phyloP scores from a whole-genome alignment of 2,329 filamentous ascomycete genomes.

The Aspergillus ochraceoroseus region DNA sequence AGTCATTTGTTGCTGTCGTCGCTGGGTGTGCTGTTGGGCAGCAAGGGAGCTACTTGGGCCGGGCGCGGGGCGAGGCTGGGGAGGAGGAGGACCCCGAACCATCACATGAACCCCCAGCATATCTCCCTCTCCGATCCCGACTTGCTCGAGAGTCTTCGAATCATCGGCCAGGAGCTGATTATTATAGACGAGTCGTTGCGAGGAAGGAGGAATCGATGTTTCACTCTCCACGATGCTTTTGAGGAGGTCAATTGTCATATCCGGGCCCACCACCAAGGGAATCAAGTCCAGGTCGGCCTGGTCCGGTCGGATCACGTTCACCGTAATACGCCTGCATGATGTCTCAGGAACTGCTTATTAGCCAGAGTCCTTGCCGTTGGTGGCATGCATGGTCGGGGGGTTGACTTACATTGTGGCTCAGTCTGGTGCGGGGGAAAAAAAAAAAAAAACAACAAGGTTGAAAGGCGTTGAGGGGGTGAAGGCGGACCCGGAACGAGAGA shows the following conservation, averaged over 20 bases:
- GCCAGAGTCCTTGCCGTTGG: neutral
- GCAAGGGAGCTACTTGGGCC: constrained; percentile 25
- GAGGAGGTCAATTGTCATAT: constrained; percentile 77
- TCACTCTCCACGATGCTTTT: constrained; percentile 87
- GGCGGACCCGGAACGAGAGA: constrained; percentile 1
- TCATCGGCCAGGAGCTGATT: constrained; percentile 74
- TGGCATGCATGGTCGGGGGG: neutral
- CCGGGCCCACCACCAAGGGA: constrained; percentile 72
- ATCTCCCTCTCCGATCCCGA: constrained; percentile 79
- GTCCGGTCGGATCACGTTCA: constrained; percentile 74
- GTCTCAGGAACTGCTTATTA: constrained; percentile 3
- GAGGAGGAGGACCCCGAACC: constrained; percentile 30
- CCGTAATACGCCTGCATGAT: constrained; percentile 75
- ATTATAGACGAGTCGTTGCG: constrained; percentile 87
- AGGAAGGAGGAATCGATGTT: constrained; percentile 63
- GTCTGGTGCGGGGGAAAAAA: constrained; percentile 21
- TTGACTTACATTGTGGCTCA: constrained; percentile 22
- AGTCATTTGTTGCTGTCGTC: constrained; percentile 31
- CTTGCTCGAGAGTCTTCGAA: constrained; percentile 71
- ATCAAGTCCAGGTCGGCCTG: constrained; percentile 69
- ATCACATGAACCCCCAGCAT: constrained; percentile 82
- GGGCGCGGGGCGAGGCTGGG: constrained; percentile 28
- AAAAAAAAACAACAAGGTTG: too few species aligned
- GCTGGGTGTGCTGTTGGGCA: constrained; percentile 29
- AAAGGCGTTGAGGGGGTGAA: neutral